Evolutionary conservation across 495 filamentous ascomycete species (phyloP), one percentile per base, ranked within the genome.

Genomic region (Astrothelium macrocarpum): DNA sequence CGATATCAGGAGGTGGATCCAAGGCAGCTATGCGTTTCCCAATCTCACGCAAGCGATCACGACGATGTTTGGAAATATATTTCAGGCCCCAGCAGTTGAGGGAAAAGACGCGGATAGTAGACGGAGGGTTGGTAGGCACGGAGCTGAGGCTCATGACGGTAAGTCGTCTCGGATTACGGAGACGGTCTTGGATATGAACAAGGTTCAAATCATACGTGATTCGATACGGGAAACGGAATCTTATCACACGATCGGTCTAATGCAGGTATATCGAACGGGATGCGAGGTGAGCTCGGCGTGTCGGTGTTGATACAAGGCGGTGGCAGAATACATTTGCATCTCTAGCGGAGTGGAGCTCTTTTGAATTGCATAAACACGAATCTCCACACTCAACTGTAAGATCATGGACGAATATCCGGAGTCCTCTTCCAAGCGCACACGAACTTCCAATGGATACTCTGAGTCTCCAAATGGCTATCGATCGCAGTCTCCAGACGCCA

Each of bases 61-160:
- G 78, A 62, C 93, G 90, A 67, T 87, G 80, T 69, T 86, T 87
- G 65, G 91, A 84, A 67, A 97, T 79, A 76, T 84, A 94, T 74
- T 95, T 94, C 62, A 97, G 84, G 46, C 94, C 94, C 91, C 94
- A 97, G 84, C 90, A 95, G 73, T 98, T 98, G 72, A 95, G 84
- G 2, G 88, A 89, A 70, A 97, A 77, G 62, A 97, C 78, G 63
- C 86, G 86, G 70, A 97, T 42, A 12, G 66, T 29, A 10, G 49
- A 56, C 25, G 25, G 23, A 26, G 49, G 26, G 7, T 56, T 25
- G 25, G 49, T 10, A 29, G 49, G 25, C 5, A 29, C 16, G 7
- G 49, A 56, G 25, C 12, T 14, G 43, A 20, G 16, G 20, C 16
- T 29, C 49, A 56, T 56, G 49, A 25, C 49, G 7, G 7, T 26